A percentile compares a stretch with the other conserved stretches of the same genome.
phyloP scores from a whole-genome alignment of 305 asterid genomes.

The Fraxinus floribunda region DNA sequence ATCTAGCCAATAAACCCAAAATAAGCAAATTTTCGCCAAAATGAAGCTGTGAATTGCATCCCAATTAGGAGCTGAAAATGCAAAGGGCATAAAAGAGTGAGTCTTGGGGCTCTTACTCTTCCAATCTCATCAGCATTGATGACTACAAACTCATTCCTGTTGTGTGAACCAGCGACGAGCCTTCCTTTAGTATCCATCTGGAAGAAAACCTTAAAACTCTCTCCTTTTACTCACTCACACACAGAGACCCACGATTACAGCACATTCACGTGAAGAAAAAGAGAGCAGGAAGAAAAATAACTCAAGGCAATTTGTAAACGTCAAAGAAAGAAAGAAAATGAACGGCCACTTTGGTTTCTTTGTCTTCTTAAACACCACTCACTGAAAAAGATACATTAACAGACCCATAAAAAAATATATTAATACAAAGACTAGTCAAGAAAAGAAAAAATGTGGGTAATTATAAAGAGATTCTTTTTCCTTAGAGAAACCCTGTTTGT shows the following conservation, averaged over 20 bases:
- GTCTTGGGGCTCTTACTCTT: constrained; percentile 43
- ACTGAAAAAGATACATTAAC: constrained; percentile 62
- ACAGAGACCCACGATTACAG: not conserved
- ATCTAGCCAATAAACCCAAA: constrained; percentile 19
- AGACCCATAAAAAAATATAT: constrained; percentile 30
- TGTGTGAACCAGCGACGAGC: constrained; percentile 94
- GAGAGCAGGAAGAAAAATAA: constrained; percentile 24
- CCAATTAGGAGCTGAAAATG: constrained; percentile 10
- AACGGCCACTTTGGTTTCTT: constrained; percentile 27
- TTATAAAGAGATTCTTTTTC: constrained; percentile 49
- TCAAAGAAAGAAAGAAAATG: constrained; percentile 28
- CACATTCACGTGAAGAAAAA: constrained; percentile 29
- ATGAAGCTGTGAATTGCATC: not conserved
- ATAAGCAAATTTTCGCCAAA: not conserved
- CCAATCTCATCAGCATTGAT: constrained; percentile 99
- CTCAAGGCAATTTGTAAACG: constrained; percentile 23
- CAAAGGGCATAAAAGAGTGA: constrained; percentile 9
- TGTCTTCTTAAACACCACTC: constrained; percentile 37
- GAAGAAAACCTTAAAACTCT: constrained; percentile 16
- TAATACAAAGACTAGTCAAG: constrained; percentile 27
- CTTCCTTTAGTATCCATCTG: constrained; percentile 86
- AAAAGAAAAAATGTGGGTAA: constrained; percentile 37
- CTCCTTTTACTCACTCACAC: constrained; percentile 22
- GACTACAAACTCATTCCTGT: constrained; percentile 87
- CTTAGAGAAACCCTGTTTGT: constrained; percentile 47